Base-by-base conservation (phyloP, 495 filamentous ascomycete species). In the Aspergillus mulundensis region DNA sequence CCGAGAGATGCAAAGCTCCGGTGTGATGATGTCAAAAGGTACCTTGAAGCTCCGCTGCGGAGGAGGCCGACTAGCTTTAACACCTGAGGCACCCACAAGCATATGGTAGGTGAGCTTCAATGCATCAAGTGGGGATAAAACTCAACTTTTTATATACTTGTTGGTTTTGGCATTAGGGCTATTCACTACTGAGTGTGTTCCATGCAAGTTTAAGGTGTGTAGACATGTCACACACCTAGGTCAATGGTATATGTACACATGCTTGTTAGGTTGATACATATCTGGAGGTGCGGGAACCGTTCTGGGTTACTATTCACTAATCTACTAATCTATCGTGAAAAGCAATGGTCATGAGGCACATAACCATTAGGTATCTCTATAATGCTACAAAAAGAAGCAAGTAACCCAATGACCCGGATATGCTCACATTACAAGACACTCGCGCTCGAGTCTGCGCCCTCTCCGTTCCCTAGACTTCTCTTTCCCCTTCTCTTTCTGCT, bases 361-460 rank as follows among this genome's bases (percentile, higher is more conserved):
- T 18, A 30, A 50, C 24, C 20, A 40, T 25, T 50, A 40, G 14
- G 5, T 36, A 50, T 39, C 32, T 21, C 25, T 24, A n/a, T 15
- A 48, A 41, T 18, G 15, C 20, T 40, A 40, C 14, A 32, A 42
- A 38, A 21, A 30, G 15, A 18, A 14, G 47, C 2, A 57, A 43
- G 32, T 14, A 45, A 46, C 25, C 38, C 18, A 55, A 46, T 39
- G 24, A 23, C 36, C 14, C 24, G 51, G 0, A 45, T 32, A 28
- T 44, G 23, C 21, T 63, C 58, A 62, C 62, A 65, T 65, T 8
- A 63, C 43, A 34, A 71, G 59, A 72, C 90, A 95, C 65, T 93
- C 89, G 45, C 89, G 75, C 50, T 95, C 90, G 7, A 84, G 82
- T 44, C 70, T 77, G 30, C 56, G 66, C 69, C 59, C 74, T 66